Evolutionary conservation across 2,329 filamentous ascomycete species (phyloP).

Genomic region (Diaporthe destruens): DNA sequence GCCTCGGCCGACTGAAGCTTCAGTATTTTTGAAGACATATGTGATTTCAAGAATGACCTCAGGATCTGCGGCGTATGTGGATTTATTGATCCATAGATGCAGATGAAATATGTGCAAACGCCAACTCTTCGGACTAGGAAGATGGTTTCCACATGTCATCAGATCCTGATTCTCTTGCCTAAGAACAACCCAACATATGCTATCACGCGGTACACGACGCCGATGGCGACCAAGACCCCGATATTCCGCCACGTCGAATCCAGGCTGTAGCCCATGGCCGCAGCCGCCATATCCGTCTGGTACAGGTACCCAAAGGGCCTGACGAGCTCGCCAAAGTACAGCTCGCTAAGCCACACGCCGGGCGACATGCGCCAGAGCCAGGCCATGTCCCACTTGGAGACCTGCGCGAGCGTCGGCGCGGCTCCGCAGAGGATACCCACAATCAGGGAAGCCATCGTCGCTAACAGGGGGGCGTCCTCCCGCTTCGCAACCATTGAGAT

Average conservation of each 20-base stretch:
- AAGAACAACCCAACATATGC: conserved; percentile 57
- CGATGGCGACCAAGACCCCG: conserved; percentile 57
- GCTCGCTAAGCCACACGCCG: conserved; percentile 67
- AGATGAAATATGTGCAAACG: not conserved
- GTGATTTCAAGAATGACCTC: not conserved
- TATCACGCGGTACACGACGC: conserved; percentile 58
- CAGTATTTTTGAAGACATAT: not conserved
- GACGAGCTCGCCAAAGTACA: conserved; percentile 67
- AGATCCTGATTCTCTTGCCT: conserved; percentile 51
- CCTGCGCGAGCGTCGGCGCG: conserved; percentile 62
- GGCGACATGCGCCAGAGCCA: conserved; percentile 69
- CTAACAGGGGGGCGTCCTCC: conserved; percentile 68
- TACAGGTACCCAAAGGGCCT: conserved; percentile 64
- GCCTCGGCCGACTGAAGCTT: not conserved
- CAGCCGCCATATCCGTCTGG: conserved; percentile 59
- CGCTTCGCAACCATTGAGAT: conserved; percentile 66
- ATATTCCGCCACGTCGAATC: conserved; percentile 60
- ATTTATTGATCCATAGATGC: not conserved
- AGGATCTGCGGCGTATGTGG: not conserved
- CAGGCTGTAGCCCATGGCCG: conserved; percentile 60
- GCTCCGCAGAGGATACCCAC: conserved; percentile 67
- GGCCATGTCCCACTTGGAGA: conserved; percentile 64
- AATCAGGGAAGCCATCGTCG: conserved; percentile 66
- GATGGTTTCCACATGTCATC: not conserved
- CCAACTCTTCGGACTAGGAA: not conserved